phyloP scores from a whole-genome alignment of 345 rosid genomes.

The Camelina hispida region DNA sequence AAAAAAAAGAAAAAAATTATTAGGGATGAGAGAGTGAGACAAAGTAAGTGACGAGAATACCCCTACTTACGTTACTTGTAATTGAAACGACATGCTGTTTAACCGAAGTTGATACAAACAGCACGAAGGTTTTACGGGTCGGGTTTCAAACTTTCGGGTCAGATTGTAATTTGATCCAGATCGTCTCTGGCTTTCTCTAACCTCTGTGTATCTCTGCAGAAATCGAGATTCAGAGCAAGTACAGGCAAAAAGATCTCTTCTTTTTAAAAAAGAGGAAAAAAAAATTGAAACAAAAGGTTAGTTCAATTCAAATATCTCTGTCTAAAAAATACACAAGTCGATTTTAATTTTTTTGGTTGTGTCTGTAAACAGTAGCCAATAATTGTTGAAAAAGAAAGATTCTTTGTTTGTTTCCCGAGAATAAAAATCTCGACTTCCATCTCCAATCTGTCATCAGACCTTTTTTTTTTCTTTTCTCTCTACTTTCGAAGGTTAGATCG shows the following conservation, averaged over 20 bases:
- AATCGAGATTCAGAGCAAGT: slow-evolving; percentile 31
- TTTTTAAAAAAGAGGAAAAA: not conserved
- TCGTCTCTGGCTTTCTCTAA: slow-evolving; percentile 22
- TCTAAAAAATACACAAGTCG: slow-evolving; percentile 21
- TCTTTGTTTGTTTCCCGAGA: slow-evolving; percentile 28
- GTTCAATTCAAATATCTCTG: slow-evolving; percentile 21
- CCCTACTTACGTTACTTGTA: not conserved
- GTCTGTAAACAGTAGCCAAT: slow-evolving; percentile 7
- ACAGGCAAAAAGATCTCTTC: not conserved
- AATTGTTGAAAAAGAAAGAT: slow-evolving; percentile 13
- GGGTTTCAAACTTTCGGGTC: slow-evolving; percentile 23
- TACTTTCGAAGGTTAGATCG: slow-evolving; percentile 34
- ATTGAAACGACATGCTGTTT: slow-evolving; percentile 10
- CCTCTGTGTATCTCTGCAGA: slow-evolving; percentile 35
- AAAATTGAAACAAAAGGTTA: not conserved
- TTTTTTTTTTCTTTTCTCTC: not conserved
- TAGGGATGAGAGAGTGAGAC: not conserved
- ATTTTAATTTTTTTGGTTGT: not conserved
- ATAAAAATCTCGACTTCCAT: not conserved
- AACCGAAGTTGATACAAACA: not conserved
- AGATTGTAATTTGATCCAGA: slow-evolving; percentile 21
- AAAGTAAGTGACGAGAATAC: not conserved
- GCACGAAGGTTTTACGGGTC: slow-evolving; percentile 7
- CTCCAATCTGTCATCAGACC: slow-evolving; percentile 14
- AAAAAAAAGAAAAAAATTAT: not conserved